Conservation (phyloP, 78 protist genomes). For the Dictyostelium capitatum region DNA sequence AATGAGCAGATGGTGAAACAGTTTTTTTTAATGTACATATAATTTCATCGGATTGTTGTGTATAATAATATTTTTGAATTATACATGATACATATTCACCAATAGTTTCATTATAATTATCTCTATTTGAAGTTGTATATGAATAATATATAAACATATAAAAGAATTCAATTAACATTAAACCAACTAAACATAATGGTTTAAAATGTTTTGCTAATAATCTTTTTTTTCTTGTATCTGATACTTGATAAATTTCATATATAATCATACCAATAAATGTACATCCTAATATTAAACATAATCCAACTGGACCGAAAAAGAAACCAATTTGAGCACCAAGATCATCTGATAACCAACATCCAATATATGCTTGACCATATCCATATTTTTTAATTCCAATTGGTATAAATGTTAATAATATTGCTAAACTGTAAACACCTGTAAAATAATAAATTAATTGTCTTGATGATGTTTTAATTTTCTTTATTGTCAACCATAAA, state of each 20-base stretch:
- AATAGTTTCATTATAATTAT: background rate
- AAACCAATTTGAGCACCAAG: slow-evolving; percentile 3
- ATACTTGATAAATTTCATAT: slow-evolving; percentile 31
- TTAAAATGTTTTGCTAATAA: slow-evolving; percentile 1
- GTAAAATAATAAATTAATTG: background rate
- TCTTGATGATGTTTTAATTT: background rate
- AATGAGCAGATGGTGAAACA: background rate
- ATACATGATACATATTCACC: background rate
- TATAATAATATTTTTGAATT: too few species aligned
- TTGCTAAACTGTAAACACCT: background rate
- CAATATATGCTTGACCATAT: background rate
- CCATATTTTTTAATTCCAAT: background rate
- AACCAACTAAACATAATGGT: background rate
- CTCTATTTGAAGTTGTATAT: background rate
- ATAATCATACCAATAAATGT: slow-evolving; percentile 4
- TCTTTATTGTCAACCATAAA: slow-evolving; percentile 30
- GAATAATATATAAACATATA: slow-evolving; percentile 22
- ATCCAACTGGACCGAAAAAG: slow-evolving; percentile 41
- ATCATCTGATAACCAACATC: slow-evolving; percentile 34
- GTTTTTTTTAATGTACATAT: background rate
- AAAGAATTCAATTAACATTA: slow-evolving; percentile 1
- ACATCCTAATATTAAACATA: background rate
- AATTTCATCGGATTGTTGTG: background rate
- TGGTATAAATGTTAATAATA: slow-evolving; percentile 12
- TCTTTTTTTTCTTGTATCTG: background rate